A percentile compares a stretch with the other conserved stretches of the same genome.
Conservation (phyloP, 306 rosid species). For the Alnus glutinosa region DNA sequence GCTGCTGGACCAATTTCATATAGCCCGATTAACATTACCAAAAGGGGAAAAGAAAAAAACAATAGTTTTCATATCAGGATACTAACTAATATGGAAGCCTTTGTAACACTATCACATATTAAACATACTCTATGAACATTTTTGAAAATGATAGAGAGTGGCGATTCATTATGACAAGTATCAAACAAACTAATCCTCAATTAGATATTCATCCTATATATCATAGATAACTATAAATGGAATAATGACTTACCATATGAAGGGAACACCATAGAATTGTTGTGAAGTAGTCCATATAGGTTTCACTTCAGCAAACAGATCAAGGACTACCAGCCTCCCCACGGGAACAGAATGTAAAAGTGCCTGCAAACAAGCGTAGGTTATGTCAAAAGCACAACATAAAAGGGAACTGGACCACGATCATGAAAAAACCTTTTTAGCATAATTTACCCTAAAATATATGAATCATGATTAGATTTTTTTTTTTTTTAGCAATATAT, state of each 20-base stretch:
- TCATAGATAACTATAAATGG: conserved; percentile 21
- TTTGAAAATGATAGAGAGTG: neutral
- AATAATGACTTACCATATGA: conserved; percentile 75
- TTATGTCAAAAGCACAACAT: conserved; percentile 16
- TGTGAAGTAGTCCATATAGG: conserved; percentile 80
- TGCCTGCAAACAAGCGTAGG: conserved; percentile 56
- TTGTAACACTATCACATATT: neutral
- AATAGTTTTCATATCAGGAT: neutral
- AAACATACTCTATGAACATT: neutral
- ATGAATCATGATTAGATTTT: neutral
- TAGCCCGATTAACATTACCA: neutral
- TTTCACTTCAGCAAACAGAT: conserved; percentile 89
- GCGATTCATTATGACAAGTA: neutral
- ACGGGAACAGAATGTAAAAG: conserved; percentile 80
- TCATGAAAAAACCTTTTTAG: neutral
- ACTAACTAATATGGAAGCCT: neutral
- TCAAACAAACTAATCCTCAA: neutral
- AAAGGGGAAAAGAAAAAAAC: conserved; percentile 14
- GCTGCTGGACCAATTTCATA: neutral
- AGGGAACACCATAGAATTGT: conserved; percentile 89
- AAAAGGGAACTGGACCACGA: neutral
- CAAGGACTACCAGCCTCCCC: conserved; percentile 88
- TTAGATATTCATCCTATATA: neutral
- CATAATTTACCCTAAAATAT: neutral
- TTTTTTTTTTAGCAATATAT: neutral